These are phyloP conservation scores for Haematococcus lacustris DNA, from an alignment of 139 green algal species.

Conservation along the genomic window DNA sequence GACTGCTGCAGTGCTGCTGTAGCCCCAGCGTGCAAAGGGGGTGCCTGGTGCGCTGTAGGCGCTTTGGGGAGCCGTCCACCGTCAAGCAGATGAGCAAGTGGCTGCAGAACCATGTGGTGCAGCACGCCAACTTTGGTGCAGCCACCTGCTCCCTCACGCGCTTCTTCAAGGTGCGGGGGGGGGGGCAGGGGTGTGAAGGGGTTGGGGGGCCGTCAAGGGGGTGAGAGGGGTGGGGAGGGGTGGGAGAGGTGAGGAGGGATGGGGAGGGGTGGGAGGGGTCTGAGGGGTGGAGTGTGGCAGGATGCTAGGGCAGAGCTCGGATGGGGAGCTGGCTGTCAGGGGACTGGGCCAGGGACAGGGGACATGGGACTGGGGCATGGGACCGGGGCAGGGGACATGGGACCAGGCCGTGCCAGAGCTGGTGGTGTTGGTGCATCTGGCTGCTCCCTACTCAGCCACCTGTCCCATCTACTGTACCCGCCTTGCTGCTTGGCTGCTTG, in stretches of 20 bases:
- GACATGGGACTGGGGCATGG: too few relatives aligned
- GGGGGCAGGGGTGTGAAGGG: constrained; percentile 11
- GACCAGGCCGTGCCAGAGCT: too few relatives aligned
- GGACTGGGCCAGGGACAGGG: too few relatives aligned
- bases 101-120: constrained; percentile 52
- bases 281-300: neutral
- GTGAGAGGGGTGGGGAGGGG: neutral
- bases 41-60: constrained; percentile 3
- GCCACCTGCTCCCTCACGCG: constrained; percentile 56
- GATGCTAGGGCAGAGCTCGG: too few relatives aligned
- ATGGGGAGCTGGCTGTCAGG: too few relatives aligned
- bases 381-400: too few relatives aligned
- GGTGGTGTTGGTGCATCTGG: too few relatives aligned
- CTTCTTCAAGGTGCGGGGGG: constrained; percentile 68
- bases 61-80: constrained; percentile 6
- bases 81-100: constrained; percentile 34
- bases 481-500: too few relatives aligned
- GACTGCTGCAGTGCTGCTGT: too few relatives aligned
- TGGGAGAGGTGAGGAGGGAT: neutral
- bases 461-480: too few relatives aligned
- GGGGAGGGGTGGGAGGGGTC: neutral
- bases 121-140: constrained; percentile 56
- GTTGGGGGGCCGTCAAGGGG: neutral
- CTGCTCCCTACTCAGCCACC: too few relatives aligned
- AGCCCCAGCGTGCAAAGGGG: neutral